Evolutionary conservation across 768 basidiomycete genomes (phyloP).

Genomic region (Rossbeevera mucosa): DNA sequence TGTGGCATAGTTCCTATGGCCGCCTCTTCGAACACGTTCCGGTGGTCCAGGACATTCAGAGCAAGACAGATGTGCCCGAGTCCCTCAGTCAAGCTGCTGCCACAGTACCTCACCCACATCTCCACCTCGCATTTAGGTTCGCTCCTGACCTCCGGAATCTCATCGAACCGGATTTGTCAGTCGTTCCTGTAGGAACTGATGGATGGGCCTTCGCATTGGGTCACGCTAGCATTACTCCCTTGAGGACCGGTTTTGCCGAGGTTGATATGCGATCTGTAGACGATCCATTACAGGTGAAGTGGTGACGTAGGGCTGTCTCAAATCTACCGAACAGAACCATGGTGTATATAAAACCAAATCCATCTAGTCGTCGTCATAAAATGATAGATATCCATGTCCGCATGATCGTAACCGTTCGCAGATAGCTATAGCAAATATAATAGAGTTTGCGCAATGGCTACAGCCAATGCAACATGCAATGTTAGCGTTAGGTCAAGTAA

Average conservation of each 20-base stretch:
- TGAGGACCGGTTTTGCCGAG: constrained; percentile 73
- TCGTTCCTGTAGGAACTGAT: constrained; percentile 75
- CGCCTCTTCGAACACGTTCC: constrained; percentile 61
- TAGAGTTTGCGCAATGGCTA: constrained; percentile 12
- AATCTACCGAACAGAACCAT: neutral
- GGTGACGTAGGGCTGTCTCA: constrained; percentile 43
- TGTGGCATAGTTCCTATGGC: constrained; percentile 86
- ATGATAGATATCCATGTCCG: constrained; percentile 8
- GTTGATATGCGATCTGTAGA: constrained; percentile 6
- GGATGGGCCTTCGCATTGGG: constrained; percentile 74
- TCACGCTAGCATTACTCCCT: constrained; percentile 71
- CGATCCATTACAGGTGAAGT: constrained; percentile 13
- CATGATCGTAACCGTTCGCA: neutral
- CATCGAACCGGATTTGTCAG: constrained; percentile 52
- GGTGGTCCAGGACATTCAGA: constrained; percentile 15
- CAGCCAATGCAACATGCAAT: constrained; percentile 9
- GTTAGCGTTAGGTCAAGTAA: constrained; percentile 3
- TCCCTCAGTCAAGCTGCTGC: constrained; percentile 18
- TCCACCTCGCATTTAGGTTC: constrained; percentile 66
- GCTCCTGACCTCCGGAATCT: constrained; percentile 66
- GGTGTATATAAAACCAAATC: constrained; percentile 2
- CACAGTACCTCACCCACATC: constrained; percentile 17
- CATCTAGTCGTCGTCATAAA: constrained; percentile 10
- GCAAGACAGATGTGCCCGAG: constrained; percentile 42
- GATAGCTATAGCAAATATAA: constrained; percentile 15